Conservation (phyloP, 768 basidiomycete species). For the Gyrodon lividus region DNA sequence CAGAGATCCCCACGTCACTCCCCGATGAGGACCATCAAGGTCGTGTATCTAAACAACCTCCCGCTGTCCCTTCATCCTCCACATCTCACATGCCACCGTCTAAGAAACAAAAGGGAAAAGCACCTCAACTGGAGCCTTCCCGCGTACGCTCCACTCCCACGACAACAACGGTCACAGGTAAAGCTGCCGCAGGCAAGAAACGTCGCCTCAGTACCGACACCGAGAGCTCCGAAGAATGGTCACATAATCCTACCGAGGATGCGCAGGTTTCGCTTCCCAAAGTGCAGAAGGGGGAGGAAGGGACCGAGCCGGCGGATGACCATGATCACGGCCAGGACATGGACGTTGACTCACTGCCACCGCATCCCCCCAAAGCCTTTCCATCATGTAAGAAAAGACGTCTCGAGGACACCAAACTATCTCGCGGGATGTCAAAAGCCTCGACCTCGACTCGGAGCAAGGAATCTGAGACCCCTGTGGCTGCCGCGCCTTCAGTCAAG, state of each 20-base stretch:
- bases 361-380: conserved; percentile 23
- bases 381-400: conserved; percentile 47
- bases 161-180: conserved; percentile 2
- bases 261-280: conserved; percentile 19
- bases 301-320: conserved; percentile 44
- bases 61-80: neutral
- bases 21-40: conserved; percentile 48
- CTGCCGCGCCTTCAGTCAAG: conserved; percentile 36
- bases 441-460: conserved; percentile 30
- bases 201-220: conserved; percentile 25
- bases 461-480: conserved; percentile 25
- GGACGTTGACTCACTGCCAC: conserved; percentile 31
- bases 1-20: conserved; percentile 56
- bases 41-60: conserved; percentile 10
- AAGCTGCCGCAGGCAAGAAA: conserved; percentile 18
- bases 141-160: conserved; percentile 3
- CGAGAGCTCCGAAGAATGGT: conserved; percentile 21
- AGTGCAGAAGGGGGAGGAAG: conserved; percentile 34
- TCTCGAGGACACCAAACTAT: conserved; percentile 24
- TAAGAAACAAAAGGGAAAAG: conserved; percentile 6
- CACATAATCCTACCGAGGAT: conserved; percentile 26
- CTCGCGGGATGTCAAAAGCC: conserved; percentile 21
- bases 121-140: conserved; percentile 2
- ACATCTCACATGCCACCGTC: conserved; percentile 1
- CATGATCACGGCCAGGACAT: conserved; percentile 42